Conservation (phyloP, 75 land plant species). For the Sequoia sempervirens region DNA sequence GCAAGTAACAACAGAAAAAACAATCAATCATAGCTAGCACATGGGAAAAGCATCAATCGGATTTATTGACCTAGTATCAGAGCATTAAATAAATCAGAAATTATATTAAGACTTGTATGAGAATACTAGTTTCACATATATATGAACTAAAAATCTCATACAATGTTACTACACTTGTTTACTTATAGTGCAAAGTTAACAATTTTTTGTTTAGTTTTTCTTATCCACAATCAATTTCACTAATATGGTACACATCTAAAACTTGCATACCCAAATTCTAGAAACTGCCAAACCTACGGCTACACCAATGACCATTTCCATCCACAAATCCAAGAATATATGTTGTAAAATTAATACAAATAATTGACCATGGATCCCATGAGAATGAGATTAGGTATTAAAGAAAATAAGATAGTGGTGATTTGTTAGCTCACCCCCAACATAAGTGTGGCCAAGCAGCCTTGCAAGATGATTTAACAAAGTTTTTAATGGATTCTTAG, state of each 20-base stretch:
- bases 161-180: background rate
- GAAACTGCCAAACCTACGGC: no score
- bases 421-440: no score
- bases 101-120: background rate
- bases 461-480: no score
- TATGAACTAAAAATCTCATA: background rate
- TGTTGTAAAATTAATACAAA: background rate
- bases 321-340: no score
- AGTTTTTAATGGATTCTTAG: no score
- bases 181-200: background rate
- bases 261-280: no score
- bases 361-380: background rate
- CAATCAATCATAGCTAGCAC: background rate
- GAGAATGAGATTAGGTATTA: no score
- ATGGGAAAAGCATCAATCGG: background rate
- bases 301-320: no score
- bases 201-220: background rate
- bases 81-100: background rate
- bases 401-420: no score
- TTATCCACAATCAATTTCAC: background rate
- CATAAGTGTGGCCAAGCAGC: no score
- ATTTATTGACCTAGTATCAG: no score
- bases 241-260: no score
- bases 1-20: background rate
- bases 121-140: background rate